phyloP scores from a whole-genome alignment of 2,329 filamentous ascomycete species.

The Pseudocercospora musae region DNA sequence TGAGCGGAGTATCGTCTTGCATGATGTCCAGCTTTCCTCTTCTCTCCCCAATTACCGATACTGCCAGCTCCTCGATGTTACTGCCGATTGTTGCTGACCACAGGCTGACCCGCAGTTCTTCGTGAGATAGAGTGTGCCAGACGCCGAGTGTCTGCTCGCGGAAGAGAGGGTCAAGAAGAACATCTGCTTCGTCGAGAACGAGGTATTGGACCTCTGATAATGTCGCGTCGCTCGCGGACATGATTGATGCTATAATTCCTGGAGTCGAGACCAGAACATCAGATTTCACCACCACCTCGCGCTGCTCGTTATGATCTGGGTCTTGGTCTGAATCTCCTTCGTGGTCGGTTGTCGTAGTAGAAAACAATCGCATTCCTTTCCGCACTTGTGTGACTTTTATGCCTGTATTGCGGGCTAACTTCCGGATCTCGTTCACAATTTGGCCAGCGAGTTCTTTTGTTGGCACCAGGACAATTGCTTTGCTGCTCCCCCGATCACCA shows the following conservation, averaged over 20 bases:
- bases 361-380: conserved; percentile 71
- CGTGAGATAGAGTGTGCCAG: conserved; percentile 73
- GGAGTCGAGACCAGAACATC: conserved; percentile 81
- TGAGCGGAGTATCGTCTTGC: conserved; percentile 47
- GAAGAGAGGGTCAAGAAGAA: conserved; percentile 87
- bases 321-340: conserved; percentile 29
- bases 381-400: conserved; percentile 78
- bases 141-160: conserved; percentile 80
- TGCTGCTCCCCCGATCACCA: conserved; percentile 23
- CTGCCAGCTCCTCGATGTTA: conserved; percentile 76
- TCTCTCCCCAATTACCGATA: conserved; percentile 61
- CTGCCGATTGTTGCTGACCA: conserved; percentile 99
- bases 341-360: conserved; percentile 39
- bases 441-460: conserved; percentile 51
- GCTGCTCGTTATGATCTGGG: conserved; percentile 17
- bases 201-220: conserved; percentile 64
- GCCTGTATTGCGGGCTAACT: conserved; percentile 72
- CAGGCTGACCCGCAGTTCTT: conserved; percentile 69
- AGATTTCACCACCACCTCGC: conserved; percentile 60
- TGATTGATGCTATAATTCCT: conserved; percentile 70
- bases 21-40: conserved; percentile 21
- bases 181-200: conserved; percentile 90
- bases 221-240: conserved; percentile 50
- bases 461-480: conserved; percentile 48
- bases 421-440: conserved; percentile 69